A percentile compares a stretch with the other conserved stretches of the same genome.
phyloP scores from a whole-genome alignment of 371 early-diverging fungal species.

The Rhizopus stolonifer region DNA sequence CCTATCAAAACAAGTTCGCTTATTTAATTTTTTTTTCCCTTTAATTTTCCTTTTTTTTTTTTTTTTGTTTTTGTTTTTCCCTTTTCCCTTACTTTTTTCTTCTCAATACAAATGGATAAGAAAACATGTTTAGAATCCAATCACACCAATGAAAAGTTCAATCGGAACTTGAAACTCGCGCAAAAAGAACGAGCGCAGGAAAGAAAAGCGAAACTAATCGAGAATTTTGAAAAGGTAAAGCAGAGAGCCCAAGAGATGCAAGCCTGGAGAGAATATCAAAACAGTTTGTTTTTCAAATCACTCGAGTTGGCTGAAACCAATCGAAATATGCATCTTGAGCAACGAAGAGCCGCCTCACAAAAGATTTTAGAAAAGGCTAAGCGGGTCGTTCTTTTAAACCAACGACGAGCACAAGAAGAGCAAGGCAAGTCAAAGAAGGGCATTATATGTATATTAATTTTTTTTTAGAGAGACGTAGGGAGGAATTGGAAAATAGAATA shows the following conservation, averaged over 20 bases:
- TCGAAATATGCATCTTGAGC: slow-evolving; percentile 36
- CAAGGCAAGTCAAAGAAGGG: slow-evolving; percentile 9
- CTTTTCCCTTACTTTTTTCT: slow-evolving; percentile 3
- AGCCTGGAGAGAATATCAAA: slow-evolving; percentile 27
- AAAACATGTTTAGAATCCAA: slow-evolving; percentile 32
- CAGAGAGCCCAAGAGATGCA: slow-evolving; percentile 29
- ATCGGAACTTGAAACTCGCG: slow-evolving; percentile 21
- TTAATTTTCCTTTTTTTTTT: background rate
- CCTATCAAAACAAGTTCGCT: slow-evolving; percentile 1
- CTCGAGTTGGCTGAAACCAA: slow-evolving; percentile 42
- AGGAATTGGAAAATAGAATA: slow-evolving; percentile 26
- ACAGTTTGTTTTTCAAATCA: slow-evolving; percentile 23
- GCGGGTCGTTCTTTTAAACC: slow-evolving; percentile 33
- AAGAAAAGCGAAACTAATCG: slow-evolving; percentile 24
- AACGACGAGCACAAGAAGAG: slow-evolving; percentile 3
- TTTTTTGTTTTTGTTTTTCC: background rate
- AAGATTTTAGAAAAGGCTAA: slow-evolving; percentile 46
- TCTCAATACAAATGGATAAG: slow-evolving; percentile 23
- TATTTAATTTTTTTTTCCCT: slow-evolving; percentile 1
- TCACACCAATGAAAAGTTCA: slow-evolving; percentile 37
- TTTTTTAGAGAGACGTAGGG: slow-evolving; percentile 25
- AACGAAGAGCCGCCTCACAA: slow-evolving; percentile 36
- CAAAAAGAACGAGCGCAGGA: slow-evolving; percentile 36
- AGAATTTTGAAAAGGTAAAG: slow-evolving; percentile 32
- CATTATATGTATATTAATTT: background rate